These are phyloP conservation scores for Larix sibirica DNA, from an alignment of 83 land plant species.

Conservation along the genomic window DNA sequence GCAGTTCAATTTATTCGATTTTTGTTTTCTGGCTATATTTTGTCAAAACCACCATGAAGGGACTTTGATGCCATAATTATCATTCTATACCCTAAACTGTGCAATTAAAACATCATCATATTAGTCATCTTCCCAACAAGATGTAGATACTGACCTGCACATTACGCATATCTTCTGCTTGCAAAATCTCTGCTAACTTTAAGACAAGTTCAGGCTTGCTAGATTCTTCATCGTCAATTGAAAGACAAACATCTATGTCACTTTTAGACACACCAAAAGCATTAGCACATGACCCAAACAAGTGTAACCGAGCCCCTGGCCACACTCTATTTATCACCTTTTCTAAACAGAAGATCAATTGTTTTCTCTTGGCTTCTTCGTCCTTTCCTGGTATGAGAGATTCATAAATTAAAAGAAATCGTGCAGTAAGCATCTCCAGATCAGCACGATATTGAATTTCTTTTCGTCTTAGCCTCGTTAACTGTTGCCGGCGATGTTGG, in stretches of 20 bases:
- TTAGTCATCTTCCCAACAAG: slow-evolving; percentile 9
- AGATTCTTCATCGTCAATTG: slow-evolving; percentile 53
- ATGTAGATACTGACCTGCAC: slow-evolving; percentile 75
- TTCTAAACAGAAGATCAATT: slow-evolving; percentile 60
- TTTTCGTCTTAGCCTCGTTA: slow-evolving; percentile 43
- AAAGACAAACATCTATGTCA: slow-evolving; percentile 96
- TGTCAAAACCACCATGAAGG: neutral
- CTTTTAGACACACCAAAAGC: slow-evolving; percentile 93
- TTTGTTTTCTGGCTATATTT: neutral
- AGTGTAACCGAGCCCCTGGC: slow-evolving; percentile 74
- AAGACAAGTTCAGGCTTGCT: slow-evolving; percentile 83
- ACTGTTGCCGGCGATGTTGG: slow-evolving; percentile 21
- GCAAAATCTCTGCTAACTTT: slow-evolving; percentile 78
- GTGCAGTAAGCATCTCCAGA: slow-evolving; percentile 49
- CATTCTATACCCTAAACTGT: neutral
- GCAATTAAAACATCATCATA: slow-evolving; percentile 12
- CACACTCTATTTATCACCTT: slow-evolving; percentile 69
- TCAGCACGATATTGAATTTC: slow-evolving; percentile 59
- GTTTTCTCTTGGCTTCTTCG: slow-evolving; percentile 69
- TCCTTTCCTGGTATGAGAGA: slow-evolving; percentile 81
- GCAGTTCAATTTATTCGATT: neutral
- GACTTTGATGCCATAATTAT: neutral
- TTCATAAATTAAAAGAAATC: slow-evolving; percentile 64
- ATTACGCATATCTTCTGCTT: slow-evolving; percentile 75
- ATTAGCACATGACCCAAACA: slow-evolving; percentile 98